phyloP scores from a whole-genome alignment of 108 stramenopile species.

The Nannochloropsis salina region DNA sequence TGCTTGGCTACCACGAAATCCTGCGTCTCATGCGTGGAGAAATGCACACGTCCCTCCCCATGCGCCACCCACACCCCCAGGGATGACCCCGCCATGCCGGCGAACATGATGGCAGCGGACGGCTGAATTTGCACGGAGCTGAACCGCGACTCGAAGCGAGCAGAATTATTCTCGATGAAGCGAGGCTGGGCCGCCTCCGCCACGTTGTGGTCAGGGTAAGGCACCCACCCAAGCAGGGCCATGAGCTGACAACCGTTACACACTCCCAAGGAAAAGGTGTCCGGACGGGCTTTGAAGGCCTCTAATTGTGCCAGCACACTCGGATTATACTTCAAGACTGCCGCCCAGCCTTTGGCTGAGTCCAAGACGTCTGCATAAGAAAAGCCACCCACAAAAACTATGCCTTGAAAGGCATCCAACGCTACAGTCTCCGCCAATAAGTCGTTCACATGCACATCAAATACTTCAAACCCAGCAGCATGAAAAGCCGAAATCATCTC shows the following conservation, averaged over 20 bases:
- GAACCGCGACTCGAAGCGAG: conserved; percentile 93
- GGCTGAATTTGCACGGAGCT: conserved; percentile 62
- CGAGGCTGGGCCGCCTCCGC: conserved; percentile 74
- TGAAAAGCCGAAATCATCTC: conserved; percentile 95
- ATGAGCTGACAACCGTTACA: conserved; percentile 99
- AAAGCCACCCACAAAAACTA: conserved; percentile 90
- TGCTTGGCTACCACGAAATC: conserved; percentile 62
- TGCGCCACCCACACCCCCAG: conserved; percentile 98
- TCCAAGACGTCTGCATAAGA: conserved; percentile 95
- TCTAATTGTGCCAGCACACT: conserved; percentile 84
- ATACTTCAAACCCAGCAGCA: conserved; percentile 89
- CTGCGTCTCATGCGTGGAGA: conserved; percentile 64
- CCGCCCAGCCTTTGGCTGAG: conserved; percentile 98
- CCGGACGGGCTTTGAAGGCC: conserved; percentile 74
- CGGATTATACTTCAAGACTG: conserved; percentile 91
- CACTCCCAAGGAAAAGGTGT: conserved; percentile 96
- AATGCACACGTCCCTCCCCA: conserved; percentile 93
- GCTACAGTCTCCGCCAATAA: conserved; percentile 19
- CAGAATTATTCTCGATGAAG: conserved; percentile 89
- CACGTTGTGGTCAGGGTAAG: conserved; percentile 48
- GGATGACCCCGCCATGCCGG: conserved; percentile 90
- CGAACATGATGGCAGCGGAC: conserved; percentile 37
- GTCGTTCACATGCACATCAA: conserved; percentile 70
- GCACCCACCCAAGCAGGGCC: conserved; percentile 97
- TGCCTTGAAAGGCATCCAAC: conserved; percentile 39